Conservation (phyloP, 139 green algal genomes). For the Parachlorella kessleri region DNA sequence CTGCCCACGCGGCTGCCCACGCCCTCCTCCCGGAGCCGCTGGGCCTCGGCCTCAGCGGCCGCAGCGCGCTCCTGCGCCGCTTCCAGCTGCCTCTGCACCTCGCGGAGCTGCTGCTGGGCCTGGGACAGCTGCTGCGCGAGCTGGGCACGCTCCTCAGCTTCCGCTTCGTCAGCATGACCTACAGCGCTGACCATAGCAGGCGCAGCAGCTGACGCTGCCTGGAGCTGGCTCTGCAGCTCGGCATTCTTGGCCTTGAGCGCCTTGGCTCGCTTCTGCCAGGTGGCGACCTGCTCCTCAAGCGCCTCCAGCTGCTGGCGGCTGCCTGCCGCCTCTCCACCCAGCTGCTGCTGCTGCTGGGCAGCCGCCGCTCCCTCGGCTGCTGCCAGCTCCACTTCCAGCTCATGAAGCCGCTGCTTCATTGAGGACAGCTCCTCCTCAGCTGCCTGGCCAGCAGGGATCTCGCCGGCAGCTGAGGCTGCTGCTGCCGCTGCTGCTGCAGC, state of each 20-base stretch:
- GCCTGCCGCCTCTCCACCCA: too few relatives aligned
- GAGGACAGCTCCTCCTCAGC: too few relatives aligned
- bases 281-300: background rate
- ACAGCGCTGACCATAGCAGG: too few relatives aligned
- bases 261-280: background rate
- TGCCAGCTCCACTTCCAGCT: too few relatives aligned
- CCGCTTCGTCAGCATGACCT: too few relatives aligned
- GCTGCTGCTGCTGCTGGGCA: too few relatives aligned
- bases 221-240: background rate
- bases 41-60: background rate
- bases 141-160: background rate
- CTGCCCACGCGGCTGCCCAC: background rate
- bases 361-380: too few relatives aligned
- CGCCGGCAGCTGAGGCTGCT: too few relatives aligned
- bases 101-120: slow-evolving; percentile 1
- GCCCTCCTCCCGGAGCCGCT: slow-evolving; percentile 8
- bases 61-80: slow-evolving; percentile 3
- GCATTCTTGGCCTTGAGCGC: background rate
- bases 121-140: slow-evolving; percentile 10
- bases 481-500: background rate
- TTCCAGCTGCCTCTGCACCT: slow-evolving; percentile 21
- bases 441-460: too few relatives aligned
- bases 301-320: background rate
- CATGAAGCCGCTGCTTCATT: too few relatives aligned
- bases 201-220: background rate